phyloP scores from a whole-genome alignment of 768 basidiomycete species.

The Russula earlei region DNA sequence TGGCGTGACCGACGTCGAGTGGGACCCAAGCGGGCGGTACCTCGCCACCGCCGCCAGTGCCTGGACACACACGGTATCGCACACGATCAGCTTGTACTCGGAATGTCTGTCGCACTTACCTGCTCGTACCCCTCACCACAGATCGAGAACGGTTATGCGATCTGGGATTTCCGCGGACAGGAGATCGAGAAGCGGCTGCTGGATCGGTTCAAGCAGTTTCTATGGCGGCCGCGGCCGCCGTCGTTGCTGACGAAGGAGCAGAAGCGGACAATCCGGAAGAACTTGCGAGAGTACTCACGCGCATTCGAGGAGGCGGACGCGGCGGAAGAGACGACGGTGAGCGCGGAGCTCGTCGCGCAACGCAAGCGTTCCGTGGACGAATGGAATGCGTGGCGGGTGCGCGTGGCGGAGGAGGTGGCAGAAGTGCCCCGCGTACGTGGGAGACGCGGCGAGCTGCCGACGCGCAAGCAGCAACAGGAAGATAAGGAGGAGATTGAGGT shows the following conservation, averaged over 20 bases:
- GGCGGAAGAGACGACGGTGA: constrained; percentile 88
- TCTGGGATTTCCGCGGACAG: constrained; percentile 99
- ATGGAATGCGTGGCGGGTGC: constrained; percentile 94
- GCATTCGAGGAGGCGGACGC: constrained; percentile 85
- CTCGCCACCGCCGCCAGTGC: constrained; percentile 88
- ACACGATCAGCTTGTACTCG: not conserved
- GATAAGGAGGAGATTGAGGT: constrained; percentile 88
- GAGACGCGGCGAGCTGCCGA: constrained; percentile 23
- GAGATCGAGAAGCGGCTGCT: constrained; percentile 81
- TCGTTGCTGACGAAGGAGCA: constrained; percentile 82
- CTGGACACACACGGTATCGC: constrained; percentile 84
- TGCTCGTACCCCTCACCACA: constrained; percentile 25
- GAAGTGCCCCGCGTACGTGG: constrained; percentile 41
- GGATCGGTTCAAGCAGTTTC: constrained; percentile 97
- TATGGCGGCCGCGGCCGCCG: constrained; percentile 95
- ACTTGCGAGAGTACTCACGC: constrained; percentile 84
- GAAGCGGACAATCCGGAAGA: constrained; percentile 77
- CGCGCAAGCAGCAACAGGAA: constrained; percentile 38
- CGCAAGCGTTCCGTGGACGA: constrained; percentile 91
- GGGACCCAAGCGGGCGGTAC: constrained; percentile 96
- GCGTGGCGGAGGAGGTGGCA: constrained; percentile 55
- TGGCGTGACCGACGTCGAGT: constrained; percentile 94
- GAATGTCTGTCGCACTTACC: too few species aligned
- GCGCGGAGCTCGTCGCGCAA: constrained; percentile 84
- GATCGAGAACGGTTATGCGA: constrained; percentile 93